A percentile compares a stretch with the other conserved stretches of the same genome.
phyloP scores from a whole-genome alignment of 768 basidiomycete species.

The Dacryopinax spathularia region DNA sequence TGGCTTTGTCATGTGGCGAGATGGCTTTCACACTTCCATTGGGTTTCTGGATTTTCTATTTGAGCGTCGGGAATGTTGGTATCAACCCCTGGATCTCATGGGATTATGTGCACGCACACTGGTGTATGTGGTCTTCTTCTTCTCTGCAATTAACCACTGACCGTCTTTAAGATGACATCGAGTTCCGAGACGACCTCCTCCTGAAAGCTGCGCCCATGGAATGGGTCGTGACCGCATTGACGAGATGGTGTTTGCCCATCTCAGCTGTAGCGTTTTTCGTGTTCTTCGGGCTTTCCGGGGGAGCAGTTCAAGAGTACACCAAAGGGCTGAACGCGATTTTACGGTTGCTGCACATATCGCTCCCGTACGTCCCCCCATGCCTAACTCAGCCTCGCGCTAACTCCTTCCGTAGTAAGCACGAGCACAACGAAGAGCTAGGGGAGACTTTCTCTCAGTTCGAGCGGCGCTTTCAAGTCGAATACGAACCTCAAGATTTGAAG shows the following conservation, averaged over 20 bases:
- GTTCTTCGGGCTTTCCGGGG: constrained; percentile 10
- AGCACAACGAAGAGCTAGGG: background rate
- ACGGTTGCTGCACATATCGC: background rate
- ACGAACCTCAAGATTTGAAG: background rate
- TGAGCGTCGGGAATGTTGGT: background rate
- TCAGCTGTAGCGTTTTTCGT: constrained; percentile 6
- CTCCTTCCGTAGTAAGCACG: background rate
- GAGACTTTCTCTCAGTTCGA: background rate
- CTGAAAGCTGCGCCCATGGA: background rate
- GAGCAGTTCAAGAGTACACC: background rate
- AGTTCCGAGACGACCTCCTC: background rate
- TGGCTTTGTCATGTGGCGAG: constrained; percentile 6
- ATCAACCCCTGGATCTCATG: background rate
- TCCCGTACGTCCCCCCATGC: background rate
- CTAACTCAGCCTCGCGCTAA: background rate
- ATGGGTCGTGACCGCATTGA: background rate
- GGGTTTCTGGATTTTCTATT: background rate
- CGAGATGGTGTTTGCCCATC: constrained; percentile 6
- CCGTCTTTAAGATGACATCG: background rate
- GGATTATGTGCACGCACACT: constrained; percentile 4
- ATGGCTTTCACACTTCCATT: constrained; percentile 7
- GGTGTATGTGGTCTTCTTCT: background rate
- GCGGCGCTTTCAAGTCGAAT: background rate
- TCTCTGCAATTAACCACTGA: background rate
- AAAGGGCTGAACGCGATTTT: background rate